Conservation (phyloP, 371 early-diverging fungal species). For the Actinomortierella wolfii region DNA sequence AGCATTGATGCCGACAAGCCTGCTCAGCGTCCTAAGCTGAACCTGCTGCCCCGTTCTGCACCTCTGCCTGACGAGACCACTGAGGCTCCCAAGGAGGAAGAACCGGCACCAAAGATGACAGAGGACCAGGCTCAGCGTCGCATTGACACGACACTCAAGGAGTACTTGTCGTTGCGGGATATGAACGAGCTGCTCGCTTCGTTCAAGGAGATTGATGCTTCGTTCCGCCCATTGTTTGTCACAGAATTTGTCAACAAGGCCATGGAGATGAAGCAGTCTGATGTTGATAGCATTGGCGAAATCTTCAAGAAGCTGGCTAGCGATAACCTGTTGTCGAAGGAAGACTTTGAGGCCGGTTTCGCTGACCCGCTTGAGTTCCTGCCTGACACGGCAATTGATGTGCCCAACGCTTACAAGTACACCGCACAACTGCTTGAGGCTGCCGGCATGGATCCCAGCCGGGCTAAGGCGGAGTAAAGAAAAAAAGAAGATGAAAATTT, state of each 20-base stretch:
- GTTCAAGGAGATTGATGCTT: constrained; percentile 68
- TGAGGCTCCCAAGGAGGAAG: constrained; percentile 11
- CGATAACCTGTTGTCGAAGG: constrained; percentile 49
- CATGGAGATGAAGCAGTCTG: constrained; percentile 63
- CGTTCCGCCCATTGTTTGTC: constrained; percentile 56
- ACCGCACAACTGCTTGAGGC: constrained; percentile 67
- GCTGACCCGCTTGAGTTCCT: constrained; percentile 64
- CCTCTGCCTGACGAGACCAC: constrained; percentile 26
- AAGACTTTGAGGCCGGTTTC: constrained; percentile 59
- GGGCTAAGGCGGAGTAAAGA: constrained; percentile 21
- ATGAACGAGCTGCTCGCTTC: constrained; percentile 63
- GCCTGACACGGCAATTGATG: constrained; percentile 82
- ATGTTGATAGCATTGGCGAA: constrained; percentile 58
- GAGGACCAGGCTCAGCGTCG: constrained; percentile 64
- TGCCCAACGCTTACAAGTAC: constrained; percentile 75
- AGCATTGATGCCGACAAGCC: constrained; percentile 50
- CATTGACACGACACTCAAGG: constrained; percentile 69
- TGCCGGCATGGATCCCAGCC: constrained; percentile 56
- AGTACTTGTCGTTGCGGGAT: constrained; percentile 68
- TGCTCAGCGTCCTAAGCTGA: constrained; percentile 48
- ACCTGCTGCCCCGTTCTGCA: constrained; percentile 50
- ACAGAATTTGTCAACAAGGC: constrained; percentile 53
- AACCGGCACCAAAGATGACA: constrained; percentile 53
- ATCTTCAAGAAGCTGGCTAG: constrained; percentile 55
- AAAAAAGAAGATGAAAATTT: not conserved